Percentiles rank a stretch among this genome's conserved stretches.
Evolutionary conservation across 805 yeast genomes (phyloP).

Genomic region (Saturnispora dispora): DNA sequence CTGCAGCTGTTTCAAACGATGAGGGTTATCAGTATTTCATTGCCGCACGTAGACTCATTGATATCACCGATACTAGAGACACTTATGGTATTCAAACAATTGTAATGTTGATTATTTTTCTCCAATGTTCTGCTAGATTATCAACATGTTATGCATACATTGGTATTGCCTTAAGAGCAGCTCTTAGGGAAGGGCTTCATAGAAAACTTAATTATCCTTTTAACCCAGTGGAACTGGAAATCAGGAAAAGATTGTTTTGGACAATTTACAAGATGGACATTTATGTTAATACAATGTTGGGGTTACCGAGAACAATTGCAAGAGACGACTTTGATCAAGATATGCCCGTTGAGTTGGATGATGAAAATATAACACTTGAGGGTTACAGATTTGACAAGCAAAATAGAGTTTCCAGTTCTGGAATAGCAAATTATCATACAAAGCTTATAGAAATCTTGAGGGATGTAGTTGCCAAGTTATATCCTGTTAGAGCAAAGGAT

Average conservation of each 20-base stretch:
- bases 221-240: conserved; percentile 74
- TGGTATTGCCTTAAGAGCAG: conserved; percentile 79
- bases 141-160: conserved; percentile 85
- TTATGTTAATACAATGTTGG: conserved; percentile 78
- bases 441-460: conserved; percentile 60
- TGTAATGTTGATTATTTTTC: conserved; percentile 74
- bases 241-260: conserved; percentile 79
- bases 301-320: conserved; percentile 68
- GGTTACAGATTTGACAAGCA: conserved; percentile 36
- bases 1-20: conserved; percentile 34
- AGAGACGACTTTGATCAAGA: conserved; percentile 84
- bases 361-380: conserved; percentile 69
- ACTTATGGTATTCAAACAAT: conserved; percentile 76
- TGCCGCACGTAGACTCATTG: conserved; percentile 71
- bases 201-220: conserved; percentile 54
- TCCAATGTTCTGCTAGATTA: conserved; percentile 81
- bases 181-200: conserved; percentile 76
- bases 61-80: conserved; percentile 78
- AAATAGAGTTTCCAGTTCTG: conserved; percentile 57
- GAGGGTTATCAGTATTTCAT: conserved; percentile 75
- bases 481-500: conserved; percentile 52
- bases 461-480: conserved; percentile 60
- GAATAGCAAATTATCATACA: conserved; percentile 81
- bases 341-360: conserved; percentile 76
- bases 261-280: conserved; percentile 86